Evolutionary conservation across 1,139 yeast genomes (phyloP).

Genomic region (Suhomyces maxii): DNA sequence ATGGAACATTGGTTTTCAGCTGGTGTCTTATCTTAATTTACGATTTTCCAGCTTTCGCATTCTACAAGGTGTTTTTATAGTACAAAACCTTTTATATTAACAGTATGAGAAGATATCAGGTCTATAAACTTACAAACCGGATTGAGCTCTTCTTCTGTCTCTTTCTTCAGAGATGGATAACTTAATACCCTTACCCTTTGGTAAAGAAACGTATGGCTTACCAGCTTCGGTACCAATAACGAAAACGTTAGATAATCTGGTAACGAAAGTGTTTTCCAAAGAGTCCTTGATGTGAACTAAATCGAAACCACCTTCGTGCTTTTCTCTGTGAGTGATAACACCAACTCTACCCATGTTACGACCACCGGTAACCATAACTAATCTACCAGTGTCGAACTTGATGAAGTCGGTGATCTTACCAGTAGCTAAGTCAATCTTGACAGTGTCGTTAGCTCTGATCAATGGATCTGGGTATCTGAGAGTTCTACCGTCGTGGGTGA

Average conservation of each 20-base stretch:
- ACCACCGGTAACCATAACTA: conserved; percentile 98
- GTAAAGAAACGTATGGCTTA: conserved; percentile 95
- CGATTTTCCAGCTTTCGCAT: conserved; percentile 33
- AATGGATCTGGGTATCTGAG: conserved; percentile 98
- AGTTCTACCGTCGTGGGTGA: conserved; percentile 99
- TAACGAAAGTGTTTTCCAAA: conserved; percentile 95
- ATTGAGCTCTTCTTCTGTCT: conserved; percentile 95
- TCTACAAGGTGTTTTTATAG: conserved; percentile 60
- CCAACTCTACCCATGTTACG: conserved; percentile 99
- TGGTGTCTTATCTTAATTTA: conserved; percentile 63
- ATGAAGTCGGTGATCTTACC: conserved; percentile 91
- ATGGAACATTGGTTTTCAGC: too few species aligned
- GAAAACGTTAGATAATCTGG: conserved; percentile 96
- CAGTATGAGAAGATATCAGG: conserved; percentile 91
- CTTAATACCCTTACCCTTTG: conserved; percentile 99
- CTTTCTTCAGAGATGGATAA: conserved; percentile 98
- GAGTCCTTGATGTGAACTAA: conserved; percentile 98
- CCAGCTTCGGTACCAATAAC: conserved; percentile 93
- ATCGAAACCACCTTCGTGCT: conserved; percentile 99
- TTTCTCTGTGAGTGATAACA: conserved; percentile 96
- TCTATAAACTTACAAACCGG: conserved; percentile 49
- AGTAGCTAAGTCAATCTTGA: conserved; percentile 91
- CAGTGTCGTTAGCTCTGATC: conserved; percentile 95
- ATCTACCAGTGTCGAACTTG: conserved; percentile 93
- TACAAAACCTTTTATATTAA: conserved; percentile 94